Base-by-base conservation (phyloP, 306 rosid genomes). In the Fragaria ananassa region DNA sequence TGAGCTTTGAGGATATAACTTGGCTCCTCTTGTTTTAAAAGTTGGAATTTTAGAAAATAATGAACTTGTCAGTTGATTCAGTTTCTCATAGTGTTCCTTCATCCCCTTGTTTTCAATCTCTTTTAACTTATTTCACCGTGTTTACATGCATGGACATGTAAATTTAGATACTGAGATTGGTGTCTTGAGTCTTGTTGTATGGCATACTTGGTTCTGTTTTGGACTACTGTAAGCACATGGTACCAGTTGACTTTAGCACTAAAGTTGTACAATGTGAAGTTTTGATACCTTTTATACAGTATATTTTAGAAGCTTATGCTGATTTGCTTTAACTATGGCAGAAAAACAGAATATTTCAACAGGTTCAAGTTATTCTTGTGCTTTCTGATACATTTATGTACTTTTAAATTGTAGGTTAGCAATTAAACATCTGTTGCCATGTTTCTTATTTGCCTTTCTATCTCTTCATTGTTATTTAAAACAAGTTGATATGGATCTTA, bases 201-300 rank as follows among this genome's bases (percentile, higher is more conserved):
- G 8, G 6, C 23, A 47, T 58, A 51, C 62, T 56, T 64, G 71
- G 80, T 62, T 70, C 84, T 70, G 72, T 70, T 62, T 7, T 29
- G 68, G 76, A 25, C 41, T 27, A 58, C 68, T 73, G 76, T 76
- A 41, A 18, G 62, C 39, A 41, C 19, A 41, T 39, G 31, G 47
- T 11, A 34, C 34, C 9, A 31, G 31, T 51, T 71, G 75, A 15
- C 6, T 71, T 50, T 35, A 10, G 29, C n/a, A 71, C n/a, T 25
- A 62, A 31, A 14, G 68, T 31, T 62, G 42, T 62, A 31, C 21
- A 62, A n/a, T 31, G 10, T 31, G 68, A 62, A 29, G 35, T 29
- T 12, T 27, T 6, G 4, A 61, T 61, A 6, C 35, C 10, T 31
- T 62, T 29, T 31, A 6, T 25, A 14, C 21, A 62, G 42, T 62